Base-by-base conservation (phyloP, 2,329 filamentous ascomycete species). In the Emericellopsis cladophorae region DNA sequence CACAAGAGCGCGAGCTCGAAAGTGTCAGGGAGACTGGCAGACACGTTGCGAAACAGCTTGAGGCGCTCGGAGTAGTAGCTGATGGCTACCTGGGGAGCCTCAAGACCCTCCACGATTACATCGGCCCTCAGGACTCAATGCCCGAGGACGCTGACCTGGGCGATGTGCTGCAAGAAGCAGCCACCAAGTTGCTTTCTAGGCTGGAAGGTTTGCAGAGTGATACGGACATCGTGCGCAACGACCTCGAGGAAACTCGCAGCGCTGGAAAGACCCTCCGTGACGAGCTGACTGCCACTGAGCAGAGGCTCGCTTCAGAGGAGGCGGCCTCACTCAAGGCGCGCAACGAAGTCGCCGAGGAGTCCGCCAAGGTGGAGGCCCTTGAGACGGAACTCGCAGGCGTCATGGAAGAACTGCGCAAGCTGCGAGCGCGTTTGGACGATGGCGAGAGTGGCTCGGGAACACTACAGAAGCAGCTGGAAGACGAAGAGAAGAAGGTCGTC, bases 401-500 rank as follows among this genome's bases (percentile, higher is more conserved):
- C 44, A 78, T 84, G 32, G 65, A 72, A 12, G 81, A 92, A 49
- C 68, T 94, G 18, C 74, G 71, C 43, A 67, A 73, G 23, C 64
- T 94, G 18, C 76, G 84, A 42, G 66, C 68, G 14, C 83, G 82
- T 56, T 80, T 94, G 53, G 77, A 83, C 1, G 83, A 89, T 47
- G 88, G 86, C 14, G 86, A 92, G 58, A 88, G 80, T 4, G 87
- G 87, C 5, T 88, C 86, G 0, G 85, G 89, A 57, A 79, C 76
- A 23, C 63, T 95, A 41, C 79, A 84, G 42, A 81, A 81, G 58
- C 76, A 79, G 41, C 69, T 93, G 4, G 76, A 81, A 34, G 83
- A 86, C 43, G 81, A 88, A 51, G 86, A 94, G 58, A 68, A 66
- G 43, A 84, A 79, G 57, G 74, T 85, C 4, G 72, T 73, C 18